phyloP scores from a whole-genome alignment of 176 grass and related monocot genomes.

The Oryza rufipogon region DNA sequence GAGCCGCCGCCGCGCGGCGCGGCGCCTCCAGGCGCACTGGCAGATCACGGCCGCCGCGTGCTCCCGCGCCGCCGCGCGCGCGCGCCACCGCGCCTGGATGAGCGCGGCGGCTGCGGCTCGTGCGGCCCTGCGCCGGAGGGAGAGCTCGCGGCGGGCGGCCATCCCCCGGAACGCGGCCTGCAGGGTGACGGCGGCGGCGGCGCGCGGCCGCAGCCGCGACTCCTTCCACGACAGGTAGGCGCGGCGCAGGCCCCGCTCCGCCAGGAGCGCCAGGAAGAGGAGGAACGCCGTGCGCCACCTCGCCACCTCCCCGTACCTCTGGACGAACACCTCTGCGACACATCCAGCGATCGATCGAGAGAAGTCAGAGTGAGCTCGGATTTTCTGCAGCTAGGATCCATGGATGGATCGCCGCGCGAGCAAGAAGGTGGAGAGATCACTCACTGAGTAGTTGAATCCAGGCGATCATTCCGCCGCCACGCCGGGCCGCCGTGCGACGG shows the following conservation, averaged over 20 bases:
- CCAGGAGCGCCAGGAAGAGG: conserved; percentile 33
- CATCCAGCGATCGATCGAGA: not conserved
- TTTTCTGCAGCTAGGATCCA: not conserved
- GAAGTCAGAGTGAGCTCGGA: not conserved
- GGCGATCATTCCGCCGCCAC: conserved; percentile 45
- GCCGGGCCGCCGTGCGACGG: conserved; percentile 25
- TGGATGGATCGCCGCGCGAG: not conserved
- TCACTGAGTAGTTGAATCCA: conserved; percentile 58
- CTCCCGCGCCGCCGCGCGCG: conserved; percentile 18
- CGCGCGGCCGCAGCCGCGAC: conserved; percentile 28
- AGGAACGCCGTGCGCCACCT: conserved; percentile 46
- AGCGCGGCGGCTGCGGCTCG: conserved; percentile 57
- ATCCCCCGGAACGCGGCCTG: conserved; percentile 46
- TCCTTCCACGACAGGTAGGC: conserved; percentile 44
- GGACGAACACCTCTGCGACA: conserved; percentile 40
- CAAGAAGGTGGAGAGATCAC: conserved; percentile 28
- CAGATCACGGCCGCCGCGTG: conserved; percentile 51
- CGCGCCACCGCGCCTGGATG: conserved; percentile 73
- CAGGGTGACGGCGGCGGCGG: conserved; percentile 38
- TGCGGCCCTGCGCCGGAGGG: conserved; percentile 12
- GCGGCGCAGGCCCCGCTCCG: conserved; percentile 42
- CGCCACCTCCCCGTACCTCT: conserved; percentile 31
- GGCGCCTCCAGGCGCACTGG: conserved; percentile 56
- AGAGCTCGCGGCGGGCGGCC: conserved; percentile 56
- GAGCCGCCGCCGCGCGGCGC: conserved; percentile 53